Percentiles rank a stretch among this genome's conserved stretches.
These are phyloP conservation scores for Lipomyces starkeyi DNA, from an alignment of 805 yeast species.

Conservation along the genomic window DNA sequence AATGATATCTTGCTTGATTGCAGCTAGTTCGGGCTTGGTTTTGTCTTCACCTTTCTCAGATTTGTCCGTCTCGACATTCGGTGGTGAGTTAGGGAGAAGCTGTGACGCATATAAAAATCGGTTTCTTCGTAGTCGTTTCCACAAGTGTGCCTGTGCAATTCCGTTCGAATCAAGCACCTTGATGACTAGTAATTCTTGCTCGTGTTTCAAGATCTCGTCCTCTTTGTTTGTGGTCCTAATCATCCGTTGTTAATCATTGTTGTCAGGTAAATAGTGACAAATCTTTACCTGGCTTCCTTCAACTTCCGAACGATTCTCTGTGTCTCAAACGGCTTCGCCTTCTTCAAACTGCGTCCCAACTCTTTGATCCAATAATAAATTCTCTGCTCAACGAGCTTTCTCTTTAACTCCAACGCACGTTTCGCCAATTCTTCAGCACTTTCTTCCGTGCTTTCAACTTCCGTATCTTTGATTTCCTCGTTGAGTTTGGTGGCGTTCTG, in stretches of 20 bases:
- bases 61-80: conserved; percentile 5
- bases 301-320: conserved; percentile 44
- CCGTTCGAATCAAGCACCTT: conserved; percentile 35
- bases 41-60: conserved; percentile 13
- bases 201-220: conserved; percentile 31
- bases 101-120: conserved; percentile 16
- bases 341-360: conserved; percentile 45
- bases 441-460: not conserved
- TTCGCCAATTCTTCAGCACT: conserved; percentile 10
- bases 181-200: conserved; percentile 39
- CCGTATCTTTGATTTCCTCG: conserved; percentile 1
- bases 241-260: not conserved
- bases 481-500: conserved; percentile 7
- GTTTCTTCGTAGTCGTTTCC: conserved; percentile 26
- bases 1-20: conserved; percentile 33
- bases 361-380: conserved; percentile 42
- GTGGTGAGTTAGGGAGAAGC: conserved; percentile 24
- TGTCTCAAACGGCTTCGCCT: conserved; percentile 44
- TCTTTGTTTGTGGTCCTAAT: conserved; percentile 15
- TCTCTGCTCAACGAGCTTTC: conserved; percentile 44
- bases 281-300: conserved; percentile 36
- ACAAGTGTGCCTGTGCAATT: conserved; percentile 33
- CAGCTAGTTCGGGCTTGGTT: not conserved
- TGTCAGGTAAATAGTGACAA: too few species aligned
- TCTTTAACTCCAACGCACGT: conserved; percentile 36